Conservation (phyloP, 495 filamentous ascomycete genomes). For the Hypomontagnella monticulosa region DNA sequence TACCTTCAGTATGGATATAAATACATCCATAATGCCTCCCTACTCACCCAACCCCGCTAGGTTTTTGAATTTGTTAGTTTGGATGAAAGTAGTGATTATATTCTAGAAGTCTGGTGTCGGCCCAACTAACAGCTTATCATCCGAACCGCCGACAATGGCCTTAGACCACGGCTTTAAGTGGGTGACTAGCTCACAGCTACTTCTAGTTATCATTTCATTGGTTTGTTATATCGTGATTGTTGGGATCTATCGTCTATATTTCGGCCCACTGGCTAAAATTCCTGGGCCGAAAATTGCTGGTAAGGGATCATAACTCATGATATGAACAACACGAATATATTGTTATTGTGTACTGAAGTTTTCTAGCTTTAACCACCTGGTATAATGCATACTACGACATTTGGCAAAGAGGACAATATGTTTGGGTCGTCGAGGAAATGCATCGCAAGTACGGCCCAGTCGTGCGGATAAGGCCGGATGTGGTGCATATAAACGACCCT, state of each 20-base stretch:
- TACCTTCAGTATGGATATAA: no score
- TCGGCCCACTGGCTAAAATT: constrained; percentile 55
- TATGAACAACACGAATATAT: not conserved
- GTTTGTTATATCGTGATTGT: constrained; percentile 12
- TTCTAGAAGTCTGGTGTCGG: not conserved
- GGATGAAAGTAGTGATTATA: not conserved
- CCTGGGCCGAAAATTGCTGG: constrained; percentile 57
- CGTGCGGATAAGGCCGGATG: constrained; percentile 28
- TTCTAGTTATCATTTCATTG: not conserved
- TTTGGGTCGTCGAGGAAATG: constrained; percentile 40
- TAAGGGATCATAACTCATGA: not conserved
- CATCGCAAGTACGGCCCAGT: constrained; percentile 44
- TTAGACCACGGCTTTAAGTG: constrained; percentile 3
- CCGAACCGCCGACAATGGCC: constrained; percentile 2
- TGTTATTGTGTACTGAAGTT: not conserved
- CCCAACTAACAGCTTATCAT: not conserved
- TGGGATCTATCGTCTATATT: constrained; percentile 47
- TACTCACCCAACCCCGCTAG: no score
- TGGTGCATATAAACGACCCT: constrained; percentile 35
- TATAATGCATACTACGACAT: constrained; percentile 46
- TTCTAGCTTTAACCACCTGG: constrained; percentile 52
- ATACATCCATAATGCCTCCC: no score
- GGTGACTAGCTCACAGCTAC: constrained; percentile 10
- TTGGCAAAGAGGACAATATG: constrained; percentile 29
- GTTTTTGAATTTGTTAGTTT: no score